Conservation (phyloP, 768 basidiomycete genomes). For the Tricholoma sp. region DNA sequence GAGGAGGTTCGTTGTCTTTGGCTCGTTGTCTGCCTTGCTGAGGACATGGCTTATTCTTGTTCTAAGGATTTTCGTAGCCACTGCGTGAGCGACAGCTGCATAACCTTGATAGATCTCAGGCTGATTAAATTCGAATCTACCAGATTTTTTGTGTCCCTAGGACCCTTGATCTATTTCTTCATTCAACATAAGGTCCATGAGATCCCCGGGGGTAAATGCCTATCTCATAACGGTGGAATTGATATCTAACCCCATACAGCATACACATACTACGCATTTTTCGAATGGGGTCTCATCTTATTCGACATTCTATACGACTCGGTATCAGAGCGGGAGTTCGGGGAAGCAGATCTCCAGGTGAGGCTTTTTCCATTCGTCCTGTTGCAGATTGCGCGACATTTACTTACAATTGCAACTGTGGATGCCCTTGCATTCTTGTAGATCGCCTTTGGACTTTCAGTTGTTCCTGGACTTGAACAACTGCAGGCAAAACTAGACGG, state of each 20-base stretch:
- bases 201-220: constrained; percentile 68
- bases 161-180: constrained; percentile 80
- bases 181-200: constrained; percentile 78
- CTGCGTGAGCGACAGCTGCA: constrained; percentile 31
- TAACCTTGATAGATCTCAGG: background rate
- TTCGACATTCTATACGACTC: constrained; percentile 74
- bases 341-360: constrained; percentile 49
- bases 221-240: background rate
- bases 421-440: constrained; percentile 7
- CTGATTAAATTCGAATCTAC: background rate
- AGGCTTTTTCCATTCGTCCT: constrained; percentile 8
- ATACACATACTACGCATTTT: constrained; percentile 81
- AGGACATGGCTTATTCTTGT: background rate
- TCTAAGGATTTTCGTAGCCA: constrained; percentile 48
- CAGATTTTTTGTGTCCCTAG: constrained; percentile 68
- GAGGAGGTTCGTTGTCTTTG: constrained; percentile 40
- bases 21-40: background rate
- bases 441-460: constrained; percentile 21
- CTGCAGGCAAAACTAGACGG: background rate
- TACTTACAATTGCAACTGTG: background rate
- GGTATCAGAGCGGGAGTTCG: constrained; percentile 56
- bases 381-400: background rate
- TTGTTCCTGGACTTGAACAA: background rate
- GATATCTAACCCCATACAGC: constrained; percentile 36
- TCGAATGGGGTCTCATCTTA: constrained; percentile 82